Percentiles rank a stretch among this genome's conserved stretches.
Evolutionary conservation across 129 eudicot genomes (phyloP).

Genomic region (Helichrysum umbraculigerum): DNA sequence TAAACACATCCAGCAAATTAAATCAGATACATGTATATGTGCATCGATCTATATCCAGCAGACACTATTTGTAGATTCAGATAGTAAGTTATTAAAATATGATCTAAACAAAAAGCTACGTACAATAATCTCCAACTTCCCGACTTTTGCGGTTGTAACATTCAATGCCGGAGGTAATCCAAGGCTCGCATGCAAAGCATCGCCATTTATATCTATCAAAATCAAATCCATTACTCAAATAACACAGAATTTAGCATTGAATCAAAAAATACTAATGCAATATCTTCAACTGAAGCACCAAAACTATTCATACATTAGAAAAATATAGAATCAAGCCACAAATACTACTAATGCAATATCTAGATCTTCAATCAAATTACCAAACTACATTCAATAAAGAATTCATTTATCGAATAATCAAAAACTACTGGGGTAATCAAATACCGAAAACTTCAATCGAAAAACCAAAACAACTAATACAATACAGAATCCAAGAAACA

Average conservation of each 20-base stretch:
- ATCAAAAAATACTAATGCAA: slow-evolving; percentile 10
- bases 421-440: background rate
- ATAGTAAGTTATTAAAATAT: background rate
- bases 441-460: slow-evolving; percentile 1
- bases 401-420: slow-evolving; percentile 9
- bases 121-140: slow-evolving; percentile 82
- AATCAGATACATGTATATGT: slow-evolving; percentile 24
- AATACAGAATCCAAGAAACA: slow-evolving; percentile 15
- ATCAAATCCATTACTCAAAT: slow-evolving; percentile 11
- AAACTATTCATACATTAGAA: slow-evolving; percentile 16
- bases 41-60: slow-evolving; percentile 16
- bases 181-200: slow-evolving; percentile 87
- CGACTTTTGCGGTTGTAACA: slow-evolving; percentile 93
- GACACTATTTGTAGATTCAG: background rate
- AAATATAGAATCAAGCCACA: background rate
- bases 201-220: slow-evolving; percentile 83
- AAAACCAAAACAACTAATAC: background rate
- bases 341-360: background rate
- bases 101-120: slow-evolving; percentile 23
- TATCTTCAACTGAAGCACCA: background rate
- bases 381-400: background rate
- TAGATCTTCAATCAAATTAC: background rate
- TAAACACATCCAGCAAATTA: slow-evolving; percentile 25
- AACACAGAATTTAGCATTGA: slow-evolving; percentile 14
- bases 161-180: slow-evolving; percentile 93